phyloP scores from a whole-genome alignment of 441 rosid genomes.

The Capsella rubella region DNA sequence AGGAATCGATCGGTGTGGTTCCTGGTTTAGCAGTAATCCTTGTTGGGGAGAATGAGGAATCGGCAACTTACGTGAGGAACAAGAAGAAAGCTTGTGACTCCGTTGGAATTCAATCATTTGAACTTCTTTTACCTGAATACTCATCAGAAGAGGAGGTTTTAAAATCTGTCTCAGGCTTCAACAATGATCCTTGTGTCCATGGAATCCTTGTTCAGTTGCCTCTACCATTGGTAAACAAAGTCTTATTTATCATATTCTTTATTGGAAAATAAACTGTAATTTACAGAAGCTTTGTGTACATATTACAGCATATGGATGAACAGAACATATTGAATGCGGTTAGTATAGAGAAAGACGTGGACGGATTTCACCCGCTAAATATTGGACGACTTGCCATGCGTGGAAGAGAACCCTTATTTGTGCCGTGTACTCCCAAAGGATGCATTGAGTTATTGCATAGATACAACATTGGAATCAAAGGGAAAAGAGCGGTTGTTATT shows the following conservation, averaged over 20 bases:
- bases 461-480: conserved; percentile 74
- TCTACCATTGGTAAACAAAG: conserved; percentile 59
- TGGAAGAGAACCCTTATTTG: conserved; percentile 79
- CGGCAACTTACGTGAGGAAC: conserved; percentile 83
- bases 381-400: conserved; percentile 49
- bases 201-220: conserved; percentile 96
- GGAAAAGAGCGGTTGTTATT: conserved; percentile 82
- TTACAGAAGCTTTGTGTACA: background rate
- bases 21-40: conserved; percentile 90
- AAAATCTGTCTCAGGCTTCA: conserved; percentile 62
- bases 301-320: conserved; percentile 79
- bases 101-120: conserved; percentile 75
- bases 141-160: conserved; percentile 72
- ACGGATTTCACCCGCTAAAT: conserved; percentile 82
- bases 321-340: conserved; percentile 77
- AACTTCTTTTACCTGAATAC: conserved; percentile 62
- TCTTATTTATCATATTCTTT: background rate
- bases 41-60: conserved; percentile 82
- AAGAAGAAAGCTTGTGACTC: conserved; percentile 91
- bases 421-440: conserved; percentile 93
- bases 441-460: conserved; percentile 87
- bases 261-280: background rate
- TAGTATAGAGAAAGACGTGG: conserved; percentile 83
- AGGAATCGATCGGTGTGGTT: conserved; percentile 67
- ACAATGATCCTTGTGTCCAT: conserved; percentile 71